Conservation (phyloP, 148 eudicot genomes). For the Mesembryanthemum crystallinum region DNA sequence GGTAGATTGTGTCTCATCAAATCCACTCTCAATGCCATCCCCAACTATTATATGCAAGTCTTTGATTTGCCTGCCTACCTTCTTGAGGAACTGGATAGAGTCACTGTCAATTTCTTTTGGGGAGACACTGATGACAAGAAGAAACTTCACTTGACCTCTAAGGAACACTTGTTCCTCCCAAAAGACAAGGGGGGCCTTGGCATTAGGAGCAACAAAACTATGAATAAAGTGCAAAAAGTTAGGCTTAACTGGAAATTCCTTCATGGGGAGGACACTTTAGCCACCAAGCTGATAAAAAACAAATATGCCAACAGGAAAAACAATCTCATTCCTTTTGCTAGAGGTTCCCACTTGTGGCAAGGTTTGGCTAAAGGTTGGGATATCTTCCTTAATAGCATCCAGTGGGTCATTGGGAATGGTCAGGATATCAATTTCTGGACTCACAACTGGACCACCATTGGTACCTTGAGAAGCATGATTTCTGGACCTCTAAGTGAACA, state of each 20-base stretch:
- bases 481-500: no score
- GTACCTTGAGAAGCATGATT: no score
- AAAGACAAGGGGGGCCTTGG: not conserved
- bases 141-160: not conserved
- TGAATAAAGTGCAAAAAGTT: not conserved
- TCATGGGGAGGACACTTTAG: not conserved
- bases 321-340: no score
- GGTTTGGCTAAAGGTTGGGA: no score
- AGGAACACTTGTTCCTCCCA: not conserved
- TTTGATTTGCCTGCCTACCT: not conserved
- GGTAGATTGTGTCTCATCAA: not conserved
- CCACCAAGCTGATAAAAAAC: not conserved
- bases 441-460: no score
- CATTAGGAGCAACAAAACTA: not conserved
- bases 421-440: no score
- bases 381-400: no score
- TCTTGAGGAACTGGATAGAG: not conserved
- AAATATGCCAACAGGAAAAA: not conserved
- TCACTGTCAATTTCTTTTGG: not conserved
- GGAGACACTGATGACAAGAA: not conserved
- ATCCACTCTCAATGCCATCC: not conserved
- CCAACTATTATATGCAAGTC: not conserved
- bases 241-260: not conserved
- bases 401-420: no score
- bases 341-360: no score